A percentile compares a stretch with the other conserved stretches of the same genome.
These are phyloP conservation scores for sweet orange (Citrus sinensis) DNA, from an alignment of 345 rosid genomes.

Conservation along the genomic window DNA sequence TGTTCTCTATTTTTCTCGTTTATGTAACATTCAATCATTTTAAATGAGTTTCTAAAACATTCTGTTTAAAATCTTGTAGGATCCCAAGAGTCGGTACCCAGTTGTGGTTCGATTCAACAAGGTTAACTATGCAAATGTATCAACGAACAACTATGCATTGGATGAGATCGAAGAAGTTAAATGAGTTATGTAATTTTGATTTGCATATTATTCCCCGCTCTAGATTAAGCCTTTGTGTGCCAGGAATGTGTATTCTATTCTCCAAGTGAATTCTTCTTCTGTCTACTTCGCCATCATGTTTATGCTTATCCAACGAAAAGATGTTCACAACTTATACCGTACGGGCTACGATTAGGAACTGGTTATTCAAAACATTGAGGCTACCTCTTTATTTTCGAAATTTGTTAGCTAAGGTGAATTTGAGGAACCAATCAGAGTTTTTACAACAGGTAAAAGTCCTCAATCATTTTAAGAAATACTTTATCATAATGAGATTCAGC, in stretches of 20 bases:
- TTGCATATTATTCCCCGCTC: constrained; percentile 7
- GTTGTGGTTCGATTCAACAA: constrained; percentile 91
- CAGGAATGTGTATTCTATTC: constrained; percentile 28
- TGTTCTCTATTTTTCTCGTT: neutral
- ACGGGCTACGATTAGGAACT: neutral
- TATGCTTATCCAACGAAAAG: neutral
- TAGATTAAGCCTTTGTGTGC: constrained; percentile 28
- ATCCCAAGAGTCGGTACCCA: constrained; percentile 77
- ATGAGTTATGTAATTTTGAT: constrained; percentile 34
- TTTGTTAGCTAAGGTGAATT: neutral
- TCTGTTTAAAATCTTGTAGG: constrained; percentile 35
- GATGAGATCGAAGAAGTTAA: constrained; percentile 78
- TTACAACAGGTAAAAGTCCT: neutral
- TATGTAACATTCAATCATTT: neutral
- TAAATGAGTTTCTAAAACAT: neutral
- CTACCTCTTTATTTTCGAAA: neutral
- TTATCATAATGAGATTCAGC: neutral
- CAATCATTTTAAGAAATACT: neutral
- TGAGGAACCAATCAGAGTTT: neutral
- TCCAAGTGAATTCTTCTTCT: constrained; percentile 10
- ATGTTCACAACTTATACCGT: neutral
- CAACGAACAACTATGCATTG: constrained; percentile 92
- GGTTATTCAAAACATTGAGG: neutral
- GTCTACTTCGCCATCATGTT: neutral
- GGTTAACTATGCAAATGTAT: constrained; percentile 87